Evolutionary conservation across 345 rosid genomes (phyloP).

Genomic region (Punica granatum): DNA sequence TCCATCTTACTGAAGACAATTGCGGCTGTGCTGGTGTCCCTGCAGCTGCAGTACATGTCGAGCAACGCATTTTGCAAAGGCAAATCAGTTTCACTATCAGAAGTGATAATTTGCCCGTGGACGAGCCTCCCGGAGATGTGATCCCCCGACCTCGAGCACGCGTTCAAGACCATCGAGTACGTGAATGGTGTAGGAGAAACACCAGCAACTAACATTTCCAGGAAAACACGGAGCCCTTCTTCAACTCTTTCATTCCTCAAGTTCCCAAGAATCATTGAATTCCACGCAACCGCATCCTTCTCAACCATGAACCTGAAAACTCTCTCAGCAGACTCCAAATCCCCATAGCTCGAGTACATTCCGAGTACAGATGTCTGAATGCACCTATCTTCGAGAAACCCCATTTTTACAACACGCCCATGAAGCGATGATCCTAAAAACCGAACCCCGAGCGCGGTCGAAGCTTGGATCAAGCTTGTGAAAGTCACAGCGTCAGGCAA

Average conservation of each 20-base stretch:
- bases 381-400: conserved; percentile 34
- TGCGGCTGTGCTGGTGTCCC: conserved; percentile 35
- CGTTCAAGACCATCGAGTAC: conserved; percentile 61
- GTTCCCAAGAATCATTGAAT: conserved; percentile 57
- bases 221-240: conserved; percentile 37
- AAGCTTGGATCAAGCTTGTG: conserved; percentile 63
- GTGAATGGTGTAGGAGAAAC: conserved; percentile 56
- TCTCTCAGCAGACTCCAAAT: conserved; percentile 44
- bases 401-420: conserved; percentile 40
- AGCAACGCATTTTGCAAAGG: conserved; percentile 72
- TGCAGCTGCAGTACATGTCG: conserved; percentile 74
- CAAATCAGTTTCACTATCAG: conserved; percentile 33
- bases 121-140: conserved; percentile 32
- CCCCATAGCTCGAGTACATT: conserved; percentile 59
- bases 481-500: conserved; percentile 59
- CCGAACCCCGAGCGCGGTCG: conserved; percentile 40
- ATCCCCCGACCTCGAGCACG: conserved; percentile 47
- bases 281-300: conserved; percentile 73
- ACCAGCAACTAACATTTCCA: conserved; percentile 45
- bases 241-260: conserved; percentile 51
- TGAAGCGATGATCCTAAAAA: conserved; percentile 46
- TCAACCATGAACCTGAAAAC: conserved; percentile 36
- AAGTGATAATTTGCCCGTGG: conserved; percentile 49
- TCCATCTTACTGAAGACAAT: conserved; percentile 38
- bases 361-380: conserved; percentile 76